Conservation (phyloP, 805 yeast species). For the Barnettozyma siamensis region DNA sequence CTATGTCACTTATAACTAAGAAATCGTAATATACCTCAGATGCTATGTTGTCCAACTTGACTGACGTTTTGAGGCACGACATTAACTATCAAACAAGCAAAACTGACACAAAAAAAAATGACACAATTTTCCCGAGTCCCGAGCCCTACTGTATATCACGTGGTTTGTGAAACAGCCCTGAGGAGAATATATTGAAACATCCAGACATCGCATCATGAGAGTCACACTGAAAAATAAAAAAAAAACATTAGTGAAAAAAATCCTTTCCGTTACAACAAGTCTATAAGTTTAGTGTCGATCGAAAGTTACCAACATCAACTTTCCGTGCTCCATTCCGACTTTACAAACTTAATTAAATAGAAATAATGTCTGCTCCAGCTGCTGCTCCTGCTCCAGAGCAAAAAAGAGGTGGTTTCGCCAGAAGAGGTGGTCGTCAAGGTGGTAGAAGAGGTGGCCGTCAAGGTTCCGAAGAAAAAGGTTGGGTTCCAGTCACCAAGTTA, state of each 20-base stretch:
- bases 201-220: too few species aligned
- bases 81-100: too few species aligned
- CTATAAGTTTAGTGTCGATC: constrained; percentile 35
- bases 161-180: not conserved
- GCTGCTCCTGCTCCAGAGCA: constrained; percentile 23
- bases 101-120: too few species aligned
- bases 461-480: constrained; percentile 93
- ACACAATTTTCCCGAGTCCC: too few species aligned
- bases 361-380: constrained; percentile 36
- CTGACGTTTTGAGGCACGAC: too few species aligned
- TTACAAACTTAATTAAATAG: constrained; percentile 6
- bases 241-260: not conserved
- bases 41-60: too few species aligned
- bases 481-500: constrained; percentile 99
- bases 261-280: too few species aligned
- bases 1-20: too few species aligned
- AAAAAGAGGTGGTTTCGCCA: constrained; percentile 50
- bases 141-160: not conserved
- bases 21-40: too few species aligned
- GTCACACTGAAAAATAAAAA: constrained; percentile 1
- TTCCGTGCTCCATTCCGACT: constrained; percentile 48
- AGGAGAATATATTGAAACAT: not conserved
- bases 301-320: constrained; percentile 51
- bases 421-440: constrained; percentile 53
- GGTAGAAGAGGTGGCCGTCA: constrained; percentile 75